These are phyloP conservation scores for Suillus bovinus DNA, from an alignment of 768 basidiomycete genomes.

Conservation along the genomic window DNA sequence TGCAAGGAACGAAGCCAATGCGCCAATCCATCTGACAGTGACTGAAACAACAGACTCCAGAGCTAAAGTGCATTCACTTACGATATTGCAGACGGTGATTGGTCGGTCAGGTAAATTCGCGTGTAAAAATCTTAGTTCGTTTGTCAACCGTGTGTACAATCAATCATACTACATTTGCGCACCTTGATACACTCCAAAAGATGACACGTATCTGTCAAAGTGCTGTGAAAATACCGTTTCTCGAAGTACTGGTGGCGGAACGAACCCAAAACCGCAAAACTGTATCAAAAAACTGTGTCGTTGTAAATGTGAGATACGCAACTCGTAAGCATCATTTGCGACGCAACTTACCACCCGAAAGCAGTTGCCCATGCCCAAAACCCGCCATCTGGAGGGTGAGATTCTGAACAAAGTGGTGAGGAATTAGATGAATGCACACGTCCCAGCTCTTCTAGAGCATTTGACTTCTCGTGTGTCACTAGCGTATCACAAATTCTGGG, in stretches of 20 bases:
- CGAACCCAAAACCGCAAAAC: constrained; percentile 29
- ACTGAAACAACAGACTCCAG: constrained; percentile 29
- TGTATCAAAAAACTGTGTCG: constrained; percentile 25
- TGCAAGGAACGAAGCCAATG: constrained; percentile 34
- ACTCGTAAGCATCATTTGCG: not conserved
- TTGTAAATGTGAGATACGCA: not conserved
- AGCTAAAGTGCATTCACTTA: constrained; percentile 14
- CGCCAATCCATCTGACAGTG: constrained; percentile 35
- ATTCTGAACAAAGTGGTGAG: not conserved
- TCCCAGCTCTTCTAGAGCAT: not conserved
- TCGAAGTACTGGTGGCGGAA: no score
- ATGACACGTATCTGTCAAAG: constrained; percentile 24
- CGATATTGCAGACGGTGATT: constrained; percentile 31
- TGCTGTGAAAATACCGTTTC: not conserved
- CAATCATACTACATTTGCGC: not conserved
- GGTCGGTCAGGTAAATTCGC: constrained; percentile 27
- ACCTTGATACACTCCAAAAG: constrained; percentile 37
- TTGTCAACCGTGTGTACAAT: not conserved
- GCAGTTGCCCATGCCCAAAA: constrained; percentile 17
- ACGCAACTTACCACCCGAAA: constrained; percentile 8
- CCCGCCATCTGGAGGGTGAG: constrained; percentile 11
- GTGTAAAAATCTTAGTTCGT: constrained; percentile 35
- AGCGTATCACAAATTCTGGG: not conserved
- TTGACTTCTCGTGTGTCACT: not conserved
- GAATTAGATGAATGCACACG: not conserved